phyloP scores from a whole-genome alignment of 2,329 filamentous ascomycete genomes.

The Aspergillus quadrilineatus region DNA sequence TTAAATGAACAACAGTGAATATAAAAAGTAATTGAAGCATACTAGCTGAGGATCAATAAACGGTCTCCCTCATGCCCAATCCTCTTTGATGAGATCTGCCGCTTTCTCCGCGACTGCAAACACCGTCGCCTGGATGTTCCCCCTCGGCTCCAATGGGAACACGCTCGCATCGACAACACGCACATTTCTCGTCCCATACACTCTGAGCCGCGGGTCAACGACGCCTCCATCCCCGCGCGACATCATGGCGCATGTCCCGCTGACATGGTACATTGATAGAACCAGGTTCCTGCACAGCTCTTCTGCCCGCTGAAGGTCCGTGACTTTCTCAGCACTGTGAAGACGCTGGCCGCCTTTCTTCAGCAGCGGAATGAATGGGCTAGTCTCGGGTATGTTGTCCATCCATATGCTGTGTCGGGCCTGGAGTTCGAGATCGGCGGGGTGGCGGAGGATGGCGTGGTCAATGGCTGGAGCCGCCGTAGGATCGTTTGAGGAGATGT shows the following conservation, averaged over 20 bases:
- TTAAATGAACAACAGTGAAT: no score
- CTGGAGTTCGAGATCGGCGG: slow-evolving; percentile 44
- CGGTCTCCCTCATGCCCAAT: not conserved
- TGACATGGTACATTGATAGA: slow-evolving; percentile 8
- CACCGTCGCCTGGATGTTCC: slow-evolving; percentile 12
- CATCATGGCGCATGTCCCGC: slow-evolving; percentile 12
- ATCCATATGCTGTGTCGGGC: slow-evolving; percentile 37
- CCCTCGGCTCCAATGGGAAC: slow-evolving; percentile 5
- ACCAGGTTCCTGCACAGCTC: slow-evolving; percentile 22
- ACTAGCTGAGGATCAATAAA: no score
- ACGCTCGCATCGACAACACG: slow-evolving; percentile 14
- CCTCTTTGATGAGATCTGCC: slow-evolving; percentile 13
- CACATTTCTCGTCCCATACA: slow-evolving; percentile 12
- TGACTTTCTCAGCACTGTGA: slow-evolving; percentile 10
- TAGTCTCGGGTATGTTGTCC: slow-evolving; percentile 31
- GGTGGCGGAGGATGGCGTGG: slow-evolving; percentile 45
- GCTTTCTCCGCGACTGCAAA: slow-evolving; percentile 14
- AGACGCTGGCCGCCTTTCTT: slow-evolving; percentile 29
- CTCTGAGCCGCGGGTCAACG: slow-evolving; percentile 7
- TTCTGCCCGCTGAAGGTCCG: slow-evolving; percentile 13
- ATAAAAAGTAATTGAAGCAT: no score
- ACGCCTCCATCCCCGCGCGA: slow-evolving; percentile 8
- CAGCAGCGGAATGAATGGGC: slow-evolving; percentile 33
- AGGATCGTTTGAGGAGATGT: slow-evolving; percentile 41
- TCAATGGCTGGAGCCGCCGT: slow-evolving; percentile 40